phyloP scores from a whole-genome alignment of 257 asterid genomes.

The Scutellaria minor region DNA sequence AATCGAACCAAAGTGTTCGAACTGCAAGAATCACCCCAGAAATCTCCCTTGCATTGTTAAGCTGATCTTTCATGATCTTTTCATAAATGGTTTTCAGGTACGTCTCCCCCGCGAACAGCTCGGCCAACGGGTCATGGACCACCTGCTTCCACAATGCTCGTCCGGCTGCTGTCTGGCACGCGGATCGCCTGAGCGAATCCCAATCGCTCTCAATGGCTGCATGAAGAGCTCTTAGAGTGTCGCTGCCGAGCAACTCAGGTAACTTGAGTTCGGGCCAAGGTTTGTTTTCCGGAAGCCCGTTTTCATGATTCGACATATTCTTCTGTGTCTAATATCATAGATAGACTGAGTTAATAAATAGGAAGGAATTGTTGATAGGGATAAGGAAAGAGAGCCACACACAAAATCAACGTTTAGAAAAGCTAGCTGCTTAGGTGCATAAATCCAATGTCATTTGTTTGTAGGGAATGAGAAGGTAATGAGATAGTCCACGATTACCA shows the following conservation, averaged over 20 bases:
- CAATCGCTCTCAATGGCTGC: constrained; percentile 68
- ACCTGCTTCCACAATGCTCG: constrained; percentile 90
- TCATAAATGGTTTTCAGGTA: constrained; percentile 68
- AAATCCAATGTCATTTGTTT: constrained; percentile 52
- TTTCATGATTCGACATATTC: constrained; percentile 59
- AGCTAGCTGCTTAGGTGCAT: constrained; percentile 39
- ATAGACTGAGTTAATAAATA: constrained; percentile 38
- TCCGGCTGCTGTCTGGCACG: constrained; percentile 96
- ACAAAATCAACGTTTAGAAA: constrained; percentile 60
- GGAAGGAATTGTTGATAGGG: constrained; percentile 46
- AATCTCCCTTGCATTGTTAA: constrained; percentile 79
- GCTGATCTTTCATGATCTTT: constrained; percentile 82
- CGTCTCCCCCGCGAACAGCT: constrained; percentile 85
- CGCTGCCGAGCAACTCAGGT: constrained; percentile 59
- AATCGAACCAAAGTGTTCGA: constrained; percentile 92
- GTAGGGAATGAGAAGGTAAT: constrained; percentile 61
- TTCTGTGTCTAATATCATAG: not conserved
- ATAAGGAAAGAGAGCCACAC: constrained; percentile 97
- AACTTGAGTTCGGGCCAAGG: constrained; percentile 66
- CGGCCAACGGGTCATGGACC: constrained; percentile 78
- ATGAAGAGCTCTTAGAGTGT: constrained; percentile 59
- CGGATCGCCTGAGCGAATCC: constrained; percentile 73
- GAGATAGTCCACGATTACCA: constrained; percentile 82
- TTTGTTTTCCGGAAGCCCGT: constrained; percentile 23
- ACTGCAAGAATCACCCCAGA: constrained; percentile 94